Evolutionary conservation across 805 yeast species (phyloP), one percentile per base, ranked within the genome.

Genomic region (Metschnikowia sp.): DNA sequence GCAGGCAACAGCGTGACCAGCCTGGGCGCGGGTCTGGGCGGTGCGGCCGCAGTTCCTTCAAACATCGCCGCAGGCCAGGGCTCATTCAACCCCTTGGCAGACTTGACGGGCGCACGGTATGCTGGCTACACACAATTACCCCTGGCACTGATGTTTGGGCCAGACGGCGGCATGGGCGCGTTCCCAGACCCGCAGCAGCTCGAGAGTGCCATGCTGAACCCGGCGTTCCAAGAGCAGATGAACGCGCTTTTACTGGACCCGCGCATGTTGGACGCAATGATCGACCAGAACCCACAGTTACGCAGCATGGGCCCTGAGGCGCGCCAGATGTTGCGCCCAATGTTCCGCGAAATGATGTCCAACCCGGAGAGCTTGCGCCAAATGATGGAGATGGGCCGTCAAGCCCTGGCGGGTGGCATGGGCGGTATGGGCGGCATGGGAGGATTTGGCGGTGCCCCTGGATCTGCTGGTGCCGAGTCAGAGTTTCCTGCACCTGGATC

Each of bases 111-210:
- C 42, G 98, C 98, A 2, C 81, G 97, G 45, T 94, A 90, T 61
- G 97, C 98, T 2, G 99, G 99, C 1, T 83, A 82, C 58, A 79
- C 90, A 8, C 91, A 89, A 58, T 74, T 94, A 66, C 98, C 99
- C 5, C 77, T 87, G 3, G 88, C 89, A 1, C 80, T 84, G 39
- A 79, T 88, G 86, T 90, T 92, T 70, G 97, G 97, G 1, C 91
- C 96, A 28, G 97, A 91, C 65, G 96, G 96, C 36, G 98, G 97
- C 13, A 80, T 86, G 88, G 83, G 83, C 37, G 54, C 58, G 11
- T 70, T 84, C 58, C 91, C 96, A 10, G 83, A 81, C 56, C 86
- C 88, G 40, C 91, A 85, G 42, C 90, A 87, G 52, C 63, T 92
- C 67, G 72, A 81, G 32, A 73, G 76, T 46, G 81, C 88, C 86